Conservation (phyloP, 306 rosid genomes). For the Luffa aegyptiaca region DNA sequence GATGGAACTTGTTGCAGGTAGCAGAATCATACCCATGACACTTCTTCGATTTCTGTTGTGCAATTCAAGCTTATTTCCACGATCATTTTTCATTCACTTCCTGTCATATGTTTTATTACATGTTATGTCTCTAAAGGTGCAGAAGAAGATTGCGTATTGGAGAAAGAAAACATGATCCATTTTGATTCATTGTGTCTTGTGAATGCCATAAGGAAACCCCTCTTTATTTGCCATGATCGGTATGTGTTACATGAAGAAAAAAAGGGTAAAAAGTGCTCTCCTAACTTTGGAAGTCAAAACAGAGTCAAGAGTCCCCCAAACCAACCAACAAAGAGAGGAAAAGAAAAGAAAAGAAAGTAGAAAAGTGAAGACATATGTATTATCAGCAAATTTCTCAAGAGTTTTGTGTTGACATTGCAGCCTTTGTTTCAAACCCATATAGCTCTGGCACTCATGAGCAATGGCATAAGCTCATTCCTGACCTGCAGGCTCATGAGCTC, state of each 20-base stretch:
- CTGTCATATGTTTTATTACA: not conserved
- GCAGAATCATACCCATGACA: conserved; percentile 69
- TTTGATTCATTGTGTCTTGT: not conserved
- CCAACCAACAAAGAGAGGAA: not conserved
- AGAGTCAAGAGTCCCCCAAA: conserved; percentile 1
- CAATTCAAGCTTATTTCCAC: not conserved
- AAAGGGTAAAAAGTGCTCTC: not conserved
- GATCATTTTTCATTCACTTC: not conserved
- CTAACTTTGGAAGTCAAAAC: not conserved
- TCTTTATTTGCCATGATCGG: conserved; percentile 7
- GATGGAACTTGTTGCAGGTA: conserved; percentile 7
- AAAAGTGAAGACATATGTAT: not conserved
- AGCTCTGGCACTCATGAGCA: conserved; percentile 48
- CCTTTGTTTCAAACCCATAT: conserved; percentile 31
- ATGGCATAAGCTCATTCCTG: conserved; percentile 38
- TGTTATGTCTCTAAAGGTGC: not conserved
- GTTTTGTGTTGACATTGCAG: not conserved
- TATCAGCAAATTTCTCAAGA: not conserved
- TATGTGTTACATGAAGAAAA: conserved; percentile 7
- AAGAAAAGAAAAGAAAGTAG: not conserved
- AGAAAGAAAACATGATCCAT: not conserved
- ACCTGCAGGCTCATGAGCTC: conserved; percentile 46
- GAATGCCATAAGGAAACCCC: not conserved
- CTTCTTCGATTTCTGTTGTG: conserved; percentile 50
- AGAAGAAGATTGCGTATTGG: not conserved